A percentile compares a stretch with the other conserved stretches of the same genome.
Conservation (phyloP, 2,329 filamentous ascomycete species). For the Epichloe coenophiala region DNA sequence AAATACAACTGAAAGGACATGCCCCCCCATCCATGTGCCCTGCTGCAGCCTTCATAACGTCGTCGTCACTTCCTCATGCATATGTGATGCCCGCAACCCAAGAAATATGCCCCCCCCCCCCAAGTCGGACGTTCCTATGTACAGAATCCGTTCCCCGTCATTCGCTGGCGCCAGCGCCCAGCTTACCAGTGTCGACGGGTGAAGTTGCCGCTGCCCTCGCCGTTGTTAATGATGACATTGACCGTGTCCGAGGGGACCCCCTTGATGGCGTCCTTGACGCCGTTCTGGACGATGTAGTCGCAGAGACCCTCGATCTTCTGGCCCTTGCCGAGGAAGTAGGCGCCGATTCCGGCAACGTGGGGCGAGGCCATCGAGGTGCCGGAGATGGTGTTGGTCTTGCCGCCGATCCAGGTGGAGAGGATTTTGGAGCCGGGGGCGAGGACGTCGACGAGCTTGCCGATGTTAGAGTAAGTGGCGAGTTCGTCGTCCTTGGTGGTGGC, state of each 20-base stretch:
- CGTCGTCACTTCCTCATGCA: not conserved
- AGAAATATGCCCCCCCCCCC: not conserved
- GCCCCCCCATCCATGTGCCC: not conserved
- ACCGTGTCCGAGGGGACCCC: slow-evolving; percentile 28
- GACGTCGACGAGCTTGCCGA: slow-evolving; percentile 31
- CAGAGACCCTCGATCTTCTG: slow-evolving; percentile 32
- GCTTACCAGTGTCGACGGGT: not conserved
- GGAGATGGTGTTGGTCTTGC: slow-evolving; percentile 25
- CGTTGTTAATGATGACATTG: slow-evolving; percentile 45
- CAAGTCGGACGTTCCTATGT: not conserved
- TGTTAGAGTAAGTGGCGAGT: slow-evolving; percentile 36
- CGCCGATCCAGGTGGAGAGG: slow-evolving; percentile 29
- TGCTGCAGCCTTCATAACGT: not conserved
- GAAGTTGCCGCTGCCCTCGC: slow-evolving; percentile 9
- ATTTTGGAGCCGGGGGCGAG: slow-evolving; percentile 34
- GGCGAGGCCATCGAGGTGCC: slow-evolving; percentile 29
- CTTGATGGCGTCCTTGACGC: slow-evolving; percentile 26
- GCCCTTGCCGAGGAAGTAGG: slow-evolving; percentile 30
- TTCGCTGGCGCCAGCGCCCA: too few species aligned
- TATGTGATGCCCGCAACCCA: not conserved
- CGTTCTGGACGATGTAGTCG: slow-evolving; percentile 29
- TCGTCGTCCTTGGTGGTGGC: slow-evolving; percentile 25
- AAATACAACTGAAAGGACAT: not conserved
- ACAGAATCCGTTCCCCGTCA: not conserved
- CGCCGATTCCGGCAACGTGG: slow-evolving; percentile 26